These are phyloP conservation scores for Polyplosphaeria fusca DNA, from an alignment of 495 filamentous ascomycete species.

Conservation along the genomic window DNA sequence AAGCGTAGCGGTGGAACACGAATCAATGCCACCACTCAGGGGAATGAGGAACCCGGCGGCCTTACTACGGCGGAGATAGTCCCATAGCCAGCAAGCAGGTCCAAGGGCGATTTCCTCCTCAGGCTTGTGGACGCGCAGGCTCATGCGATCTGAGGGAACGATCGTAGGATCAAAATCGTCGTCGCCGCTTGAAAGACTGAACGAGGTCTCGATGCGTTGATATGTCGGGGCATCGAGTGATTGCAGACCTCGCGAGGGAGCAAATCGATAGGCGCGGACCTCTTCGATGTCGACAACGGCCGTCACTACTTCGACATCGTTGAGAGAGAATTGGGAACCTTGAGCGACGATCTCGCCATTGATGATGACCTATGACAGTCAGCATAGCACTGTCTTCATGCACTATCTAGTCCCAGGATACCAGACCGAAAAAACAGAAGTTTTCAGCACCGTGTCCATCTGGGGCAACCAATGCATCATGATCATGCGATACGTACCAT, in stretches of 20 bases:
- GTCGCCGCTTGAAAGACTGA: constrained; percentile 40
- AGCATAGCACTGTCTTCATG: too few species aligned
- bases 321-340: constrained; percentile 69
- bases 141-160: constrained; percentile 30
- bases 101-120: constrained; percentile 76
- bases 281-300: constrained; percentile 81
- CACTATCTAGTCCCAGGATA: too few species aligned
- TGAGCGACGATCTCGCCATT: constrained; percentile 72
- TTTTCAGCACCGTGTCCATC: too few species aligned
- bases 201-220: constrained; percentile 46
- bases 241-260: constrained; percentile 57
- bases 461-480: too few species aligned
- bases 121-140: constrained; percentile 56
- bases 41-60: constrained; percentile 45
- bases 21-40: constrained; percentile 71
- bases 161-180: constrained; percentile 37
- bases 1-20: constrained; percentile 60
- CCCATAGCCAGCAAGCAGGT: constrained; percentile 77
- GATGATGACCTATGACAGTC: too few species aligned
- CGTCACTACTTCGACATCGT: constrained; percentile 80
- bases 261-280: constrained; percentile 55
- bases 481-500: too few species aligned
- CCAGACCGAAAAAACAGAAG: too few species aligned
- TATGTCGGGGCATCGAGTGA: constrained; percentile 46
- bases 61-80: constrained; percentile 60